Conservation (phyloP, 192 early-diverging fungal genomes). For the Coemansia sp. region DNA sequence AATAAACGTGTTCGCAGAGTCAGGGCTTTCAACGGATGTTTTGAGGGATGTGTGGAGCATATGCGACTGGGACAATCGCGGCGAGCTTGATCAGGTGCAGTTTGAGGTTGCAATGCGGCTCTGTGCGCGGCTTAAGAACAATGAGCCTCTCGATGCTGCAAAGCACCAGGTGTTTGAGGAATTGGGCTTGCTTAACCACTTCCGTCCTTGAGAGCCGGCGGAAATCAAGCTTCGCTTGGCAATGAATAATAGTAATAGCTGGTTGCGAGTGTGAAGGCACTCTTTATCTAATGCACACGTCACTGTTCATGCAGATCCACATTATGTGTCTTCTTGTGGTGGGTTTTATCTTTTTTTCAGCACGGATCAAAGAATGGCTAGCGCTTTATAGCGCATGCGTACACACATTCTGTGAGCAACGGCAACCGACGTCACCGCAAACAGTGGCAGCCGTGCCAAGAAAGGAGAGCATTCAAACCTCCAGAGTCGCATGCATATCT, state of each 20-base stretch:
- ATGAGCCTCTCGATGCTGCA: conserved; percentile 30
- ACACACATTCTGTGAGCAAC: background rate
- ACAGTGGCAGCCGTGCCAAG: too few relatives aligned
- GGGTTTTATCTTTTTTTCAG: too few relatives aligned
- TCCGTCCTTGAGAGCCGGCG: conserved; percentile 5
- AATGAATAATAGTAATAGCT: too few relatives aligned
- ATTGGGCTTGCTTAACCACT: conserved; percentile 39
- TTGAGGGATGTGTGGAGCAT: conserved; percentile 75
- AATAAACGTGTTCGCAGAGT: conserved; percentile 54
- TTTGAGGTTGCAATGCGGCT: conserved; percentile 84
- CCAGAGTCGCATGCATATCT: too few relatives aligned
- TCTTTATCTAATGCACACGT: background rate
- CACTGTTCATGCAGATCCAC: background rate
- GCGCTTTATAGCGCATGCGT: background rate
- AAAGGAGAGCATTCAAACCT: too few relatives aligned
- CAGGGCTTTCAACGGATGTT: conserved; percentile 64
- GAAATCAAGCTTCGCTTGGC: too few relatives aligned
- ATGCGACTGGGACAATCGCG: conserved; percentile 78
- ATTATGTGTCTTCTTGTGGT: background rate
- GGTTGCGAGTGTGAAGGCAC: too few relatives aligned
- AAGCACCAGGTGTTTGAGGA: conserved; percentile 34
- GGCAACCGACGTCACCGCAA: too few relatives aligned
- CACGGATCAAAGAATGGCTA: too few relatives aligned
- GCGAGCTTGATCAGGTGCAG: conserved; percentile 82
- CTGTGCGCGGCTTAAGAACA: conserved; percentile 43